Conservation (phyloP, 163 green algal species). For the Prototheca cutis region DNA sequence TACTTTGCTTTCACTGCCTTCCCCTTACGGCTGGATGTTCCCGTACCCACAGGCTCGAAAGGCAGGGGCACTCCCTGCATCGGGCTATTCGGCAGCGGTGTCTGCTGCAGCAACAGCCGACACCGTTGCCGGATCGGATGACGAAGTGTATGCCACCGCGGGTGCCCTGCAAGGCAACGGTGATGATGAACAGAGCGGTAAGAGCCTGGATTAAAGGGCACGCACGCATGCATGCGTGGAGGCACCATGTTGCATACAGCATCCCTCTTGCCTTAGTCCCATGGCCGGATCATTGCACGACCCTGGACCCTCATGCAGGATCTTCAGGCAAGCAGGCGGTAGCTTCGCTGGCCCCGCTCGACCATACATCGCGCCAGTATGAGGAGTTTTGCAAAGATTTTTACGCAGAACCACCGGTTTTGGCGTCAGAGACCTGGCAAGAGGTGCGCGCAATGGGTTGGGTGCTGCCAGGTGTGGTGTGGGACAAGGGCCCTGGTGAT, state of each 20-base stretch:
- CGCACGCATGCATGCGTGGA: not conserved
- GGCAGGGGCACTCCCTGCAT: not conserved
- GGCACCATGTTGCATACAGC: no score
- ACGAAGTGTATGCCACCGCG: slow-evolving; percentile 61
- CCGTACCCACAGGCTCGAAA: not conserved
- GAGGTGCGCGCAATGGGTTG: no score
- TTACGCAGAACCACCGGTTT: slow-evolving; percentile 49
- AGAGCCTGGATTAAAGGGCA: slow-evolving; percentile 24
- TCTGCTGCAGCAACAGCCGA: slow-evolving; percentile 13
- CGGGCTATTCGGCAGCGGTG: slow-evolving; percentile 2
- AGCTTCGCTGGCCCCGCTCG: slow-evolving; percentile 33
- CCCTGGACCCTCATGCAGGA: no score
- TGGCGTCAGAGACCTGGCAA: slow-evolving; percentile 44
- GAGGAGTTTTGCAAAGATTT: slow-evolving; percentile 70
- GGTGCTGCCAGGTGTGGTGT: not conserved
- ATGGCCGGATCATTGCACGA: no score
- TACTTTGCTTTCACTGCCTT: no score
- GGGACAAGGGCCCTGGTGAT: no score
- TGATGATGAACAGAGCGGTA: slow-evolving; percentile 8
- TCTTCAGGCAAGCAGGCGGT: slow-evolving; percentile 34
- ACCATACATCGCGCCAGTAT: slow-evolving; percentile 52
- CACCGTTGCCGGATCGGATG: slow-evolving; percentile 52
- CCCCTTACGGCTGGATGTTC: no score
- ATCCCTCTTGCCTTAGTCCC: no score
- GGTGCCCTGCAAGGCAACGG: slow-evolving; percentile 29